phyloP scores from a whole-genome alignment of 345 rosid species.

The Gossypium raimondii region DNA sequence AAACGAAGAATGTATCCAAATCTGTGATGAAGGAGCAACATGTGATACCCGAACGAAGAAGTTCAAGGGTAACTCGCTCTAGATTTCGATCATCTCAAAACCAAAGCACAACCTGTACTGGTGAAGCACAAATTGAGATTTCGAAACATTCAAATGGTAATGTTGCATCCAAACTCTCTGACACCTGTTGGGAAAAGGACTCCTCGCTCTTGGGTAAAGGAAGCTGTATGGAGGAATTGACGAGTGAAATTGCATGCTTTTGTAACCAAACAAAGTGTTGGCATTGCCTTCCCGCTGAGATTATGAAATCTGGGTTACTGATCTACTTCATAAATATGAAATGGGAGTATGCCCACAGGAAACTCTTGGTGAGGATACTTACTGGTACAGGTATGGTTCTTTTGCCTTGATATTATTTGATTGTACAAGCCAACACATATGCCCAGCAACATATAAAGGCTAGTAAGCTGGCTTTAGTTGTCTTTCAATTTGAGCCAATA shows the following conservation, averaged over 20 bases:
- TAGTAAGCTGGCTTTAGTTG: background rate
- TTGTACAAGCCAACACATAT: background rate
- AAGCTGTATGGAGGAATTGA: conserved; percentile 23
- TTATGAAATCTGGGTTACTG: conserved; percentile 45
- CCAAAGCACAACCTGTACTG: conserved; percentile 28
- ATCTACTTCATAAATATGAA: conserved; percentile 40
- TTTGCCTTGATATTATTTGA: conserved; percentile 17
- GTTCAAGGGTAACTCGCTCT: conserved; percentile 72
- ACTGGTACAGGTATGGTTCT: conserved; percentile 55
- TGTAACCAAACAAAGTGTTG: conserved; percentile 56
- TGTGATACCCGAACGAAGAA: conserved; percentile 32
- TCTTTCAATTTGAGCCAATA: background rate
- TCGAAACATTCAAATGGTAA: conserved; percentile 25
- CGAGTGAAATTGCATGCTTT: conserved; percentile 37
- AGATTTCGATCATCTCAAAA: conserved; percentile 50
- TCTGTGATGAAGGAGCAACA: conserved; percentile 37
- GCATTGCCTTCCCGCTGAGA: conserved; percentile 49
- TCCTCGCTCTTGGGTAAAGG: conserved; percentile 26
- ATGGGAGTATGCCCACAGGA: conserved; percentile 70
- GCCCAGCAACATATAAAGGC: background rate
- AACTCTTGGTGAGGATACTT: conserved; percentile 48
- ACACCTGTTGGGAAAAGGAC: conserved; percentile 24
- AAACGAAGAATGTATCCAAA: conserved; percentile 32
- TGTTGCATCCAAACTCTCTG: conserved; percentile 17
- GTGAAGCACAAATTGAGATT: conserved; percentile 26